Percentiles rank a stretch among this genome's conserved stretches.
Evolutionary conservation across 2,329 filamentous ascomycete species (phyloP).

Genomic region (Falciphora oryzae): DNA sequence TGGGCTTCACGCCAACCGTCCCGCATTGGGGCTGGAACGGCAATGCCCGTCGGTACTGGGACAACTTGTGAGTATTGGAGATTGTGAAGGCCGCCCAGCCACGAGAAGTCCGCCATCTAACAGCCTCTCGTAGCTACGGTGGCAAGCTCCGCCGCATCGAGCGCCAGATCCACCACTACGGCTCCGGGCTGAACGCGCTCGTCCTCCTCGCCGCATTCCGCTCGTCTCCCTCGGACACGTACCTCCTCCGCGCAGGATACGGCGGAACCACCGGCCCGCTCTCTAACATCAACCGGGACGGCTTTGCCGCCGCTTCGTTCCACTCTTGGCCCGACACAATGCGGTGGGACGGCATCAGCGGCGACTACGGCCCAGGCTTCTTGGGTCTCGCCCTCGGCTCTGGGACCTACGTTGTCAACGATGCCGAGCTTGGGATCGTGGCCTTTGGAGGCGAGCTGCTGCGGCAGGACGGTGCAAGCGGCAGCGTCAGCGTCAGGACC

Average conservation of each 20-base stretch:
- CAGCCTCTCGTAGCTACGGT: slow-evolving; percentile 26
- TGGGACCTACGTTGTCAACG: slow-evolving; percentile 42
- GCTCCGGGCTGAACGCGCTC: slow-evolving; percentile 51
- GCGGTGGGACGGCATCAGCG: slow-evolving; percentile 49
- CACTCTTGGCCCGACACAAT: slow-evolving; percentile 52
- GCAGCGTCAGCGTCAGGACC: slow-evolving; percentile 30
- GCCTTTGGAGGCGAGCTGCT: slow-evolving; percentile 42
- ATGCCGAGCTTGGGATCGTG: slow-evolving; percentile 38
- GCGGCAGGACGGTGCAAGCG: slow-evolving; percentile 9
- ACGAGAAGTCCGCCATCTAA: slow-evolving; percentile 6
- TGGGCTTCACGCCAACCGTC: slow-evolving; percentile 51
- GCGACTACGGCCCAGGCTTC: slow-evolving; percentile 53
- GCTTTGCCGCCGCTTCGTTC: slow-evolving; percentile 49
- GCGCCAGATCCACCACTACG: slow-evolving; percentile 55
- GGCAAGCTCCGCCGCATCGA: slow-evolving; percentile 37
- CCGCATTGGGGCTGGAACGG: slow-evolving; percentile 59
- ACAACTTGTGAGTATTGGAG: slow-evolving; percentile 39
- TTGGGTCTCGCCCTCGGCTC: slow-evolving; percentile 44
- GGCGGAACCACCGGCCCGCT: slow-evolving; percentile 47
- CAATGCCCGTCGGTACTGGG: slow-evolving; percentile 56
- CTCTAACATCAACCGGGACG: slow-evolving; percentile 48
- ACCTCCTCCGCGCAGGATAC: slow-evolving; percentile 48
- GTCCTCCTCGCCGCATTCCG: slow-evolving; percentile 48
- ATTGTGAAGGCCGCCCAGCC: background rate
- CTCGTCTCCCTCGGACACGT: slow-evolving; percentile 36